These are phyloP conservation scores for Harrya chromipes DNA, from an alignment of 768 basidiomycete species.

Conservation along the genomic window DNA sequence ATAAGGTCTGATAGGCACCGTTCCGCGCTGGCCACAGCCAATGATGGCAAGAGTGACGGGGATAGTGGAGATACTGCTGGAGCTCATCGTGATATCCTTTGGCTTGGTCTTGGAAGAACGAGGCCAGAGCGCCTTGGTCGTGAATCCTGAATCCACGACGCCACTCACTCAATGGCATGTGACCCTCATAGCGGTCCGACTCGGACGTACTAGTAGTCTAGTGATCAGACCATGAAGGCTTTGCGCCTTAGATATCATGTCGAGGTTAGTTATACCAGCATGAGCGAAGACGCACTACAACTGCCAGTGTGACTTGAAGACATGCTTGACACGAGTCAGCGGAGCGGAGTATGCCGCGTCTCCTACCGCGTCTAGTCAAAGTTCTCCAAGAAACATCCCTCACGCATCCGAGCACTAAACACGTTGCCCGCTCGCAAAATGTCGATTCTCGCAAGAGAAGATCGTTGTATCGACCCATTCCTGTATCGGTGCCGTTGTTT, in stretches of 20 bases:
- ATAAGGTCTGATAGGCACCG: constrained; percentile 39
- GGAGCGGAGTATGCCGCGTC: constrained; percentile 53
- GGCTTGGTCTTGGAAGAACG: constrained; percentile 28
- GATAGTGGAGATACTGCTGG: constrained; percentile 7
- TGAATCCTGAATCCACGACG: constrained; percentile 17
- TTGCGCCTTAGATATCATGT: neutral
- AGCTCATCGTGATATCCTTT: constrained; percentile 14
- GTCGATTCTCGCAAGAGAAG: constrained; percentile 24
- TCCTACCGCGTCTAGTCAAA: constrained; percentile 62
- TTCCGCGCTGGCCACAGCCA: constrained; percentile 83
- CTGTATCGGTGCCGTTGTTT: constrained; percentile 39
- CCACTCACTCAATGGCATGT: constrained; percentile 11
- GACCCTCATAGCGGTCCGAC: constrained; percentile 4
- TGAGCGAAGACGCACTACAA: too few species aligned
- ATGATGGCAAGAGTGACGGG: constrained; percentile 73
- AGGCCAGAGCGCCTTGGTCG: constrained; percentile 37
- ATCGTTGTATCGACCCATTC: constrained; percentile 35
- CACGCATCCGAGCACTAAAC: constrained; percentile 5
- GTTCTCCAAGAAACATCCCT: constrained; percentile 33
- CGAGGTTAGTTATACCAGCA: too few species aligned
- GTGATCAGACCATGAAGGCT: too few species aligned
- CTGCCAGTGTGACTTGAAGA: too few species aligned
- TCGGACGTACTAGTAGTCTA: too few species aligned
- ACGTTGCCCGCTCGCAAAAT: constrained; percentile 10
- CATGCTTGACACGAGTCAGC: neutral